These are phyloP conservation scores for Leccinum subrobustum DNA, from an alignment of 1,284 basidiomycete genomes.

Conservation along the genomic window DNA sequence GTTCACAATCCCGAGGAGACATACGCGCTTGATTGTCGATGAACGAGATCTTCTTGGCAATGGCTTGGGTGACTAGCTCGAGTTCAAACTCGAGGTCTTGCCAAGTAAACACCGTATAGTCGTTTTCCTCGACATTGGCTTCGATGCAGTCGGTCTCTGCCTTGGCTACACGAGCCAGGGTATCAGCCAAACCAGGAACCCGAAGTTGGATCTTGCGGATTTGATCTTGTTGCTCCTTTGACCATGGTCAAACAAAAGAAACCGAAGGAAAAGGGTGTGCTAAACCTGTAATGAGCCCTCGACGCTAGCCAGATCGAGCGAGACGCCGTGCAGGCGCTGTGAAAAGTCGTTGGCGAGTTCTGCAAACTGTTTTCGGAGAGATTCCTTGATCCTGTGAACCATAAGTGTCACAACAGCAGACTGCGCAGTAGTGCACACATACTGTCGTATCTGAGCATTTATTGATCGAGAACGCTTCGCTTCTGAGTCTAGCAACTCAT, in stretches of 20 bases:
- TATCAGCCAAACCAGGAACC: constrained; percentile 59
- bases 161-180: constrained; percentile 51
- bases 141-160: constrained; percentile 78
- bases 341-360: constrained; percentile 85
- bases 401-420: constrained; percentile 10
- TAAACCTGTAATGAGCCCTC: constrained; percentile 77
- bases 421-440: constrained; percentile 40
- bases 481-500: constrained; percentile 70
- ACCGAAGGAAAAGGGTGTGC: constrained; percentile 7
- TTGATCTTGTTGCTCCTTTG: constrained; percentile 53
- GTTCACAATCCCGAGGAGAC: not conserved
- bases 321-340: constrained; percentile 66
- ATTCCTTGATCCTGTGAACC: constrained; percentile 79
- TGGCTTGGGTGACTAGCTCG: constrained; percentile 76
- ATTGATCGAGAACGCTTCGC: constrained; percentile 79
- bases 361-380: constrained; percentile 81
- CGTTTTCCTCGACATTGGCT: constrained; percentile 98
- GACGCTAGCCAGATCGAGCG: constrained; percentile 73
- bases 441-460: constrained; percentile 91
- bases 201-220: constrained; percentile 60
- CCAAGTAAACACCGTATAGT: constrained; percentile 89
- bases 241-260: constrained; percentile 21
- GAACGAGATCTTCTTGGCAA: constrained; percentile 90
- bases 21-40: constrained; percentile 87
- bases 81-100: constrained; percentile 93